phyloP scores from a whole-genome alignment of 305 asterid genomes.

The Coffea humblotiana region DNA sequence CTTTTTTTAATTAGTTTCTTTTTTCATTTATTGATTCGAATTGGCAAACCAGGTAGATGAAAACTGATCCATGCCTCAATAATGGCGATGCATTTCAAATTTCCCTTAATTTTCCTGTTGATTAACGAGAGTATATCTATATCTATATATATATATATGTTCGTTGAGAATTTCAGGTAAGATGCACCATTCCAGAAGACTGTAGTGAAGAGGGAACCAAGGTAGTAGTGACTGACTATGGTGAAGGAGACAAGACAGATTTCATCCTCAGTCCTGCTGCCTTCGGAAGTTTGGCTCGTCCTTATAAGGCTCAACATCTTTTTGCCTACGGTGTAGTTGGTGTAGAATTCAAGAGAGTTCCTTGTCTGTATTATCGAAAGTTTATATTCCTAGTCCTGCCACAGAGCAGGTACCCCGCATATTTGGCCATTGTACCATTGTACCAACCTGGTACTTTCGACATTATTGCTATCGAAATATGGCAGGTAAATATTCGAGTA shows the following conservation, averaged over 20 bases:
- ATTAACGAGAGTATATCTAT: no score
- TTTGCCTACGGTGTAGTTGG: slow-evolving; percentile 63
- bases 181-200: slow-evolving; percentile 53
- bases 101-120: no score
- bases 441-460: slow-evolving; percentile 57
- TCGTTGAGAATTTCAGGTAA: slow-evolving; percentile 34
- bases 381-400: slow-evolving; percentile 52
- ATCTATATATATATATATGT: no score
- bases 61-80: no score
- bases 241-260: slow-evolving; percentile 60
- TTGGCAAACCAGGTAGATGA: no score
- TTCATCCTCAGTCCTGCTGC: slow-evolving; percentile 55
- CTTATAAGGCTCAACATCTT: slow-evolving; percentile 46
- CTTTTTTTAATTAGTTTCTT: no score
- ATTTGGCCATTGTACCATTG: slow-evolving; percentile 60
- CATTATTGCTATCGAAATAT: slow-evolving; percentile 42
- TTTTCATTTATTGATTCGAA: no score
- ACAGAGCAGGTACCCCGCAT: slow-evolving; percentile 43
- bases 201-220: slow-evolving; percentile 61
- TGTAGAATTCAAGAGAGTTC: slow-evolving; percentile 47
- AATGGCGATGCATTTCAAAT: no score
- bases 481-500: slow-evolving; percentile 43
- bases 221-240: slow-evolving; percentile 70
- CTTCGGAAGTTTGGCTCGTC: slow-evolving; percentile 50
- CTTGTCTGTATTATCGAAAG: slow-evolving; percentile 40